These are phyloP conservation scores for Globisporangium rhizosaccharum DNA, from an alignment of 352 stramenopile species.

Conservation along the genomic window DNA sequence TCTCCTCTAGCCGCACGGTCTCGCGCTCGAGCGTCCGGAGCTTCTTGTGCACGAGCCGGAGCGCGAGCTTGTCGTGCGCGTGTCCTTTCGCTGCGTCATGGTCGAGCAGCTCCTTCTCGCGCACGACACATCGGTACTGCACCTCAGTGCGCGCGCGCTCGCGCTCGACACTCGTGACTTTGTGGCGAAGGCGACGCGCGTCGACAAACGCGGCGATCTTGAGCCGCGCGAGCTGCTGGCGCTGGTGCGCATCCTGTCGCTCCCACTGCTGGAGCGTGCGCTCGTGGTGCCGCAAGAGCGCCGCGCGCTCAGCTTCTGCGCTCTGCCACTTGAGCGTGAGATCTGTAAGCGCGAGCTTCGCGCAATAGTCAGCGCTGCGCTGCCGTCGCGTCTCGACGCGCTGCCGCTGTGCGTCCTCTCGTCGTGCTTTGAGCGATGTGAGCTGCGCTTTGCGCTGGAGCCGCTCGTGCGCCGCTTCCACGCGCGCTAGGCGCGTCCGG, in stretches of 20 bases:
- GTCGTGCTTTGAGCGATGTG: constrained; percentile 34
- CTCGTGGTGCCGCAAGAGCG: constrained; percentile 23
- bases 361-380: constrained; percentile 22
- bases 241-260: constrained; percentile 18
- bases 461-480: constrained; percentile 24
- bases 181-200: constrained; percentile 21
- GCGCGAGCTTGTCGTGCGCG: constrained; percentile 21
- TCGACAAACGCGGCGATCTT: constrained; percentile 41
- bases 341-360: constrained; percentile 27
- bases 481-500: constrained; percentile 25
- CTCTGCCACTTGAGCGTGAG: constrained; percentile 38
- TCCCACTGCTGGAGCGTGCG: constrained; percentile 27
- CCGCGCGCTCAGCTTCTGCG: constrained; percentile 21
- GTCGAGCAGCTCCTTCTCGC: constrained; percentile 17
- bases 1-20: neutral
- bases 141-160: constrained; percentile 16
- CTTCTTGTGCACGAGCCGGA: constrained; percentile 34
- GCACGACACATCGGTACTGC: constrained; percentile 12
- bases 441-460: constrained; percentile 42
- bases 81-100: constrained; percentile 14
- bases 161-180: constrained; percentile 14
- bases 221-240: constrained; percentile 18
- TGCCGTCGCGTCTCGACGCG: constrained; percentile 32
- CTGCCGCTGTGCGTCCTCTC: constrained; percentile 34
- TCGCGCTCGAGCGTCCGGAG: constrained; percentile 11